A percentile compares a stretch with the other conserved stretches of the same genome.
Evolutionary conservation across 257 asterid species (phyloP).

Genomic region (Fraxinus quadrangulata): DNA sequence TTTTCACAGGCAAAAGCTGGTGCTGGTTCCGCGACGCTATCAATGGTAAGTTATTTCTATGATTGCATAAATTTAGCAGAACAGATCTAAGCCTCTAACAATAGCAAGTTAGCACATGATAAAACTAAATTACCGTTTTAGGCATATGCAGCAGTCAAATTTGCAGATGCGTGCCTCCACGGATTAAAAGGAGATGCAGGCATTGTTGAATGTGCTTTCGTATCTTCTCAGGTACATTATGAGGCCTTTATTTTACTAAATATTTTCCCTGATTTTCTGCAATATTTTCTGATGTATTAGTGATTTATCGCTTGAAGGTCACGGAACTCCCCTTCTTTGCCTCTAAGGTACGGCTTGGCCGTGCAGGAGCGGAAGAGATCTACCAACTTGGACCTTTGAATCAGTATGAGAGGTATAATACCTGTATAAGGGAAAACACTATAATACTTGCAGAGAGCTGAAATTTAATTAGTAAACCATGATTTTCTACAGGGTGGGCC

Average conservation of each 20-base stretch:
- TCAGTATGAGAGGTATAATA: conserved; percentile 73
- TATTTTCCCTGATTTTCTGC: not conserved
- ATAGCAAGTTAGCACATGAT: conserved; percentile 15
- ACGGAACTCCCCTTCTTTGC: conserved; percentile 87
- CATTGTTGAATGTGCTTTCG: conserved; percentile 75
- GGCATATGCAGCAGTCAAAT: conserved; percentile 95
- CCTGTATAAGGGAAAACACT: not conserved
- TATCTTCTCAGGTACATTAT: conserved; percentile 63
- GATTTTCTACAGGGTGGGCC: conserved; percentile 52
- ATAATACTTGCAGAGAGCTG: not conserved
- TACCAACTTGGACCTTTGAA: conserved; percentile 75
- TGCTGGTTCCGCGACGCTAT: conserved; percentile 87
- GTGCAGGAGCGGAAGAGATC: conserved; percentile 83
- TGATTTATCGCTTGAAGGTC: conserved; percentile 46
- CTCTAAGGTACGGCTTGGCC: conserved; percentile 68
- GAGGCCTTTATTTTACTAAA: not conserved
- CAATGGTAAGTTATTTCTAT: conserved; percentile 55
- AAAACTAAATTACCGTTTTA: conserved; percentile 25
- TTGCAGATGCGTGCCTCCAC: conserved; percentile 83
- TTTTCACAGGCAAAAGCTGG: conserved; percentile 86
- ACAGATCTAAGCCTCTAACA: not conserved
- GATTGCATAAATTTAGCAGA: not conserved
- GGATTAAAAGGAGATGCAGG: conserved; percentile 85
- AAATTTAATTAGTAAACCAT: not conserved
- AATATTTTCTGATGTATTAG: not conserved